Evolutionary conservation across 2,329 filamentous ascomycete genomes (phyloP).

Genomic region (Lecanicillium sp.): DNA sequence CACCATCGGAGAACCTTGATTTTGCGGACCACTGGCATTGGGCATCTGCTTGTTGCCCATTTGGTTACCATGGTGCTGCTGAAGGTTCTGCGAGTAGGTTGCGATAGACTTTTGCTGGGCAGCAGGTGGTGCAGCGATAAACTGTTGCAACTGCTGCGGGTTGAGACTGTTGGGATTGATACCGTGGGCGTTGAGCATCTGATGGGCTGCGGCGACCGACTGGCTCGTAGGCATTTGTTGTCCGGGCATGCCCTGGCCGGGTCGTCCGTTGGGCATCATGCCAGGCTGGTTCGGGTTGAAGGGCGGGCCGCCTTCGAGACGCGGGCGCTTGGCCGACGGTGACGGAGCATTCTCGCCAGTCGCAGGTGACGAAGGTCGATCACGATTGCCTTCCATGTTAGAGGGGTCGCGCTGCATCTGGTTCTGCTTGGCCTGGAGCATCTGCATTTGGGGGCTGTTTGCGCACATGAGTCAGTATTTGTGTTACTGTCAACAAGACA

Average conservation of each 20-base stretch:
- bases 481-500: background rate
- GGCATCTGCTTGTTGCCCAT: constrained; percentile 76
- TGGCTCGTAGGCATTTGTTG: constrained; percentile 53
- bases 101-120: constrained; percentile 78
- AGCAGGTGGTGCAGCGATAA: constrained; percentile 44
- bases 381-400: constrained; percentile 75
- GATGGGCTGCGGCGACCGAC: constrained; percentile 39
- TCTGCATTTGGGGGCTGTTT: constrained; percentile 59
- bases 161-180: constrained; percentile 70
- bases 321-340: constrained; percentile 73
- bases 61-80: constrained; percentile 72
- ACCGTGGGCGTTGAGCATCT: constrained; percentile 58
- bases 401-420: constrained; percentile 86
- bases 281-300: constrained; percentile 64
- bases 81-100: constrained; percentile 77
- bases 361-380: constrained; percentile 72
- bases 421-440: constrained; percentile 64
- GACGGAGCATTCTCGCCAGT: constrained; percentile 84
- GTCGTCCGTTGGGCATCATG: constrained; percentile 61
- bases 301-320: constrained; percentile 52
- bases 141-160: constrained; percentile 64
- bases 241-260: constrained; percentile 60
- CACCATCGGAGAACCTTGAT: constrained; percentile 79
- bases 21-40: constrained; percentile 60
- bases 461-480: constrained; percentile 13